Evolutionary conservation across 2,329 filamentous ascomycete species (phyloP).

Genomic region (Alternaria ethzedia): DNA sequence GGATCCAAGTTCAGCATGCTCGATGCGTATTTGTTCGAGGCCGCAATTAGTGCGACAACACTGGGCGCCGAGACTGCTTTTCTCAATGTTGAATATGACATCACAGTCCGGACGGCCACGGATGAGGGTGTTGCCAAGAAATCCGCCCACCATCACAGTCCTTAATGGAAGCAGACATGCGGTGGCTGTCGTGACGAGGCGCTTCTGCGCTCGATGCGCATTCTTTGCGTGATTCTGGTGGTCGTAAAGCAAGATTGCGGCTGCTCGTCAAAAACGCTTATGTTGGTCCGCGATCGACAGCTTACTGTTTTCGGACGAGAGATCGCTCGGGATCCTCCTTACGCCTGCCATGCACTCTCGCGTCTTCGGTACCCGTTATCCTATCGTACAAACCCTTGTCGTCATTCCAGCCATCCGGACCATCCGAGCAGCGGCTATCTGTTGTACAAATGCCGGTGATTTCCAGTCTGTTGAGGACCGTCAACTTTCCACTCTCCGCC

Average conservation of each 20-base stretch:
- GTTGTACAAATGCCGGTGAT: background rate
- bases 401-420: background rate
- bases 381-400: background rate
- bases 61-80: background rate
- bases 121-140: background rate
- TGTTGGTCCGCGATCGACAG: slow-evolving; percentile 1
- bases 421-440: background rate
- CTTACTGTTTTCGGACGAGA: slow-evolving; percentile 8
- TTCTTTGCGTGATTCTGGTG: background rate
- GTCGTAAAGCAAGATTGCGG: background rate
- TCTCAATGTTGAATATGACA: slow-evolving; percentile 4
- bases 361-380: background rate
- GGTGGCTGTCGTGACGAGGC: background rate
- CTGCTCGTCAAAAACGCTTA: background rate
- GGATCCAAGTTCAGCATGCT: background rate
- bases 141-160: background rate
- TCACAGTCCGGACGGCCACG: background rate
- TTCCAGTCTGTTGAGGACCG: background rate
- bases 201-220: background rate
- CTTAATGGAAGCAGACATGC: background rate
- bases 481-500: background rate
- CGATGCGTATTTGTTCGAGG: slow-evolving; percentile 2
- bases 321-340: slow-evolving; percentile 5
- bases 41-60: background rate
- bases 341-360: background rate